Percentiles rank a stretch among this genome's conserved stretches.
phyloP scores from a whole-genome alignment of 768 basidiomycete genomes.

The Antrodiella citrinella region DNA sequence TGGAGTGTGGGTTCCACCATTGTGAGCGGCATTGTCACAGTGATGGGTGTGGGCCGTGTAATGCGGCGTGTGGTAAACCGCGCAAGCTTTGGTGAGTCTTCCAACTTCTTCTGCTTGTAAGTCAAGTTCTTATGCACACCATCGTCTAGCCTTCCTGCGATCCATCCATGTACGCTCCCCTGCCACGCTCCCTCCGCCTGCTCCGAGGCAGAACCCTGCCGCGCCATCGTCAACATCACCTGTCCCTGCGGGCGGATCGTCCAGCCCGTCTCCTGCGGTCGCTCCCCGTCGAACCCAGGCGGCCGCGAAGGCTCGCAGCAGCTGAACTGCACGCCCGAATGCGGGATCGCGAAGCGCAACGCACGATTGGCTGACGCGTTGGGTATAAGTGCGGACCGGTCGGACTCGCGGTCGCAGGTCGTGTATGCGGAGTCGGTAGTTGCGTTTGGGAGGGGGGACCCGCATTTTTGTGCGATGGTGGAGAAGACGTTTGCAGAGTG shows the following conservation, averaged over 20 bases:
- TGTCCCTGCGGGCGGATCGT: slow-evolving; percentile 83
- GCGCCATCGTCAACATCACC: slow-evolving; percentile 50
- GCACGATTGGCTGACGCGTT: slow-evolving; percentile 85
- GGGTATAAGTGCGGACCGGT: slow-evolving; percentile 55
- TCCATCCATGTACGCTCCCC: slow-evolving; percentile 66
- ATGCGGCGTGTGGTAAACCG: slow-evolving; percentile 74
- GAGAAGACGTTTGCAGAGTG: slow-evolving; percentile 82
- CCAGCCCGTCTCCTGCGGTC: slow-evolving; percentile 68
- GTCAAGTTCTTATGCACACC: too few species aligned
- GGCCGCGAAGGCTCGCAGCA: slow-evolving; percentile 33
- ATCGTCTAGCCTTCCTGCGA: slow-evolving; percentile 50
- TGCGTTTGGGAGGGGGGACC: slow-evolving; percentile 49
- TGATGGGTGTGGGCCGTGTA: slow-evolving; percentile 74
- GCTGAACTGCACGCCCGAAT: slow-evolving; percentile 78
- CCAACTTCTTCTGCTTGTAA: background rate
- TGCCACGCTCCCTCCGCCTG: slow-evolving; percentile 91
- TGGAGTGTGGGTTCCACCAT: slow-evolving; percentile 84
- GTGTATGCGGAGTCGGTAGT: slow-evolving; percentile 59
- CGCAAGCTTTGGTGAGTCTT: slow-evolving; percentile 69
- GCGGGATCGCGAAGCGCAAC: slow-evolving; percentile 79
- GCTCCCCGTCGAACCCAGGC: slow-evolving; percentile 35
- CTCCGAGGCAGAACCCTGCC: slow-evolving; percentile 73
- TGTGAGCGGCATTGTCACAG: slow-evolving; percentile 81
- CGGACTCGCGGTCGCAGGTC: slow-evolving; percentile 25
- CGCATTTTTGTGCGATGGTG: slow-evolving; percentile 61